Percentiles rank a stretch among this genome's conserved stretches.
Evolutionary conservation across 164 flowering plant genomes (phyloP).

Genomic region (Macadamia integrifolia): DNA sequence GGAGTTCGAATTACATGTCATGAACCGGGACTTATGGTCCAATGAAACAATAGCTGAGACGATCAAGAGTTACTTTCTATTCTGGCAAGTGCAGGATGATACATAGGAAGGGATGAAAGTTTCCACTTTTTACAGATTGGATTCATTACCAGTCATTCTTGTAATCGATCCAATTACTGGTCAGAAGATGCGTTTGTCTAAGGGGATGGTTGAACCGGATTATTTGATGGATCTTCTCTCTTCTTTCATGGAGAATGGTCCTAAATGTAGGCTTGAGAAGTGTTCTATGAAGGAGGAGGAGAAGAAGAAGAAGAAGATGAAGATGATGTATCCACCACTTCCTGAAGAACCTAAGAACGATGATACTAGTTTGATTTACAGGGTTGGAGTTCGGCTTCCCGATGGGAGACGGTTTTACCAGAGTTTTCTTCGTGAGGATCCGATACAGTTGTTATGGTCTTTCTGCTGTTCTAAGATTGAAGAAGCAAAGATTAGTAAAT

Average conservation of each 20-base stretch:
- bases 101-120: background rate
- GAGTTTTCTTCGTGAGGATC: background rate
- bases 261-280: background rate
- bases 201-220: slow-evolving; percentile 3
- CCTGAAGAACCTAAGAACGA: background rate
- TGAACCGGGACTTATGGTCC: slow-evolving; percentile 4
- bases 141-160: background rate
- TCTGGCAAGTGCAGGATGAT: background rate
- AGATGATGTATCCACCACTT: background rate
- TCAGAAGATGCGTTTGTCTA: background rate
- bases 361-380: background rate
- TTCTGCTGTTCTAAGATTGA: background rate
- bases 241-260: slow-evolving; percentile 1
- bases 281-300: background rate
- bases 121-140: background rate
- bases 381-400: background rate
- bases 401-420: background rate
- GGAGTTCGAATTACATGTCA: slow-evolving; percentile 66
- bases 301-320: background rate
- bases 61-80: background rate
- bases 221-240: background rate
- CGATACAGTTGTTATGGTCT: background rate
- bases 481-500: background rate
- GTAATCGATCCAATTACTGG: slow-evolving; percentile 2
- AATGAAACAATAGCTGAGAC: background rate